Evolutionary conservation across 441 rosid species (phyloP).

Genomic region (Mallotus japonicus): DNA sequence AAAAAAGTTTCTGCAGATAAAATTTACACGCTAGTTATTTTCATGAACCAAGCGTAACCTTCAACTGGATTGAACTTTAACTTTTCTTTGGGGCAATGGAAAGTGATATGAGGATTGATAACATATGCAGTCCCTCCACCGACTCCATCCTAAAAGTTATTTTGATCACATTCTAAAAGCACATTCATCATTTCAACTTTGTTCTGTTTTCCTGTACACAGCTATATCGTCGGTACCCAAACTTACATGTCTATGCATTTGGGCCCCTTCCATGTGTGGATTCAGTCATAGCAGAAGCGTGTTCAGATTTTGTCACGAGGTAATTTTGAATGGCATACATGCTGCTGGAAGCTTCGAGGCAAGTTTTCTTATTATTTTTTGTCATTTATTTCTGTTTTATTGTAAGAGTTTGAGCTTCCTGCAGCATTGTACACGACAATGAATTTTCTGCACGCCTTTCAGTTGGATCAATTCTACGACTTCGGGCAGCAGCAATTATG

Average conservation of each 20-base stretch:
- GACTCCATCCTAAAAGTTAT: background rate
- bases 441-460: slow-evolving; percentile 96
- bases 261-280: slow-evolving; percentile 91
- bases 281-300: slow-evolving; percentile 69
- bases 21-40: background rate
- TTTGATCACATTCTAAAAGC: background rate
- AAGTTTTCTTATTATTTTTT: slow-evolving; percentile 9
- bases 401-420: slow-evolving; percentile 35
- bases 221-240: slow-evolving; percentile 61
- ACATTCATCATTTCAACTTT: background rate
- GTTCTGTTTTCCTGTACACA: slow-evolving; percentile 26
- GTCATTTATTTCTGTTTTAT: slow-evolving; percentile 11
- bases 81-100: background rate
- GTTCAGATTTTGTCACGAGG: slow-evolving; percentile 84
- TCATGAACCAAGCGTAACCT: background rate
- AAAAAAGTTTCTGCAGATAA: background rate
- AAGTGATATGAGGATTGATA: background rate
- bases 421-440: slow-evolving; percentile 76
- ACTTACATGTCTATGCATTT: slow-evolving; percentile 66
- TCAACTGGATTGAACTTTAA: background rate
- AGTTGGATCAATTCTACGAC: slow-evolving; percentile 78
- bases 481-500: slow-evolving; percentile 74
- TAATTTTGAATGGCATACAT: slow-evolving; percentile 29
- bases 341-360: slow-evolving; percentile 19
- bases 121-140: background rate